Evolutionary conservation across 2,329 filamentous ascomycete species (phyloP).

Genomic region (Botrytis deweyae): DNA sequence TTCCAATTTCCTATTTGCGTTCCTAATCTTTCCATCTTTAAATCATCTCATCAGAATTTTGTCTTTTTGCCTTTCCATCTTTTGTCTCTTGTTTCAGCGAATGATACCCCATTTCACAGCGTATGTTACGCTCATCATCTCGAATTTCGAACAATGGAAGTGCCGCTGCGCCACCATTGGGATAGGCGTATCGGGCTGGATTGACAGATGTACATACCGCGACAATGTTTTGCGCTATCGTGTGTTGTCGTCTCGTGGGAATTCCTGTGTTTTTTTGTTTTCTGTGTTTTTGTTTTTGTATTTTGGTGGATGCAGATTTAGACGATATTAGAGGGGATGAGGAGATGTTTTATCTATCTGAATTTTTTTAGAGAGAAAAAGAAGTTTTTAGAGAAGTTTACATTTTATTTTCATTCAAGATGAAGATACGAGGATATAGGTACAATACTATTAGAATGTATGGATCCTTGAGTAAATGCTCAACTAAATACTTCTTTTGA

Average conservation of each 20-base stretch:
- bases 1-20: constrained; percentile 23
- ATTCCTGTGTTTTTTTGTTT: constrained; percentile 18
- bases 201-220: constrained; percentile 39
- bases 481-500: not conserved
- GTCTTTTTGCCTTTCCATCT: not conserved
- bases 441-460: not conserved
- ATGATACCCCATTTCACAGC: constrained; percentile 52
- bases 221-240: constrained; percentile 59
- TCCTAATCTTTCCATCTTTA: not conserved
- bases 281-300: not conserved
- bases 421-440: not conserved
- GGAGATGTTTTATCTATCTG: not conserved
- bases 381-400: not conserved
- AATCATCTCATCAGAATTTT: not conserved
- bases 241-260: constrained; percentile 36
- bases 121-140: constrained; percentile 47
- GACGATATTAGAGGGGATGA: not conserved
- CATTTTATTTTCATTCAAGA: not conserved
- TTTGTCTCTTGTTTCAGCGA: constrained; percentile 39
- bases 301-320: not conserved
- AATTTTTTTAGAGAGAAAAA: not conserved
- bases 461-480: not conserved
- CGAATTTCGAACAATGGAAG: constrained; percentile 45
- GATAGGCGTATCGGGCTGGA: constrained; percentile 47
- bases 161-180: constrained; percentile 50